Conservation (phyloP, 345 rosid species). For the Iberis pinnata region DNA sequence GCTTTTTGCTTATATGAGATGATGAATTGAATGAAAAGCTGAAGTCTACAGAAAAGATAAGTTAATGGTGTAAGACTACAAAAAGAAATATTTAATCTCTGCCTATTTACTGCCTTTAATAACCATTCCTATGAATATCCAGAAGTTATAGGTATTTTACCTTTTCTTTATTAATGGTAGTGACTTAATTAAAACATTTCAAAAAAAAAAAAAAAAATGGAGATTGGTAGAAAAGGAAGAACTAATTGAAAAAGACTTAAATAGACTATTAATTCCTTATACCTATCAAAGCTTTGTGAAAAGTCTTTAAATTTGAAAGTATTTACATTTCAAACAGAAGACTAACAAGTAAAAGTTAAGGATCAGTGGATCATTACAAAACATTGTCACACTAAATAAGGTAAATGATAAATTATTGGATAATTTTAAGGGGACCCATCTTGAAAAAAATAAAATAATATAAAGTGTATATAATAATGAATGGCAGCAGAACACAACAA, state of each 20-base stretch:
- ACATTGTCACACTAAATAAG: neutral
- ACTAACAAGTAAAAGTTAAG: neutral
- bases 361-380: neutral
- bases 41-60: conserved; percentile 17
- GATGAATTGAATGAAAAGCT: conserved; percentile 27
- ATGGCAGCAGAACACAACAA: conserved; percentile 14
- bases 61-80: conserved; percentile 25
- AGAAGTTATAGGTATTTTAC: conserved; percentile 6
- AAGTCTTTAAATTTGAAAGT: too few relatives aligned
- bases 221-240: too few relatives aligned
- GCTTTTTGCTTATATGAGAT: neutral
- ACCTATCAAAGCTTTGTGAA: too few relatives aligned
- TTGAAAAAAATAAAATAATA: neutral
- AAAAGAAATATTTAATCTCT: conserved; percentile 10
- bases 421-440: conserved; percentile 20
- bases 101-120: conserved; percentile 11
- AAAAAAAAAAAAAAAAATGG: too few relatives aligned
- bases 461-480: conserved; percentile 11
- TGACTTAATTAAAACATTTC: too few relatives aligned
- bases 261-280: too few relatives aligned
- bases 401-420: conserved; percentile 18
- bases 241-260: too few relatives aligned
- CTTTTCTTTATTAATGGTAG: neutral
- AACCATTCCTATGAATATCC: neutral
- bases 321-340: neutral